phyloP scores from a whole-genome alignment of 441 rosid genomes.

The Kokia cookei region DNA sequence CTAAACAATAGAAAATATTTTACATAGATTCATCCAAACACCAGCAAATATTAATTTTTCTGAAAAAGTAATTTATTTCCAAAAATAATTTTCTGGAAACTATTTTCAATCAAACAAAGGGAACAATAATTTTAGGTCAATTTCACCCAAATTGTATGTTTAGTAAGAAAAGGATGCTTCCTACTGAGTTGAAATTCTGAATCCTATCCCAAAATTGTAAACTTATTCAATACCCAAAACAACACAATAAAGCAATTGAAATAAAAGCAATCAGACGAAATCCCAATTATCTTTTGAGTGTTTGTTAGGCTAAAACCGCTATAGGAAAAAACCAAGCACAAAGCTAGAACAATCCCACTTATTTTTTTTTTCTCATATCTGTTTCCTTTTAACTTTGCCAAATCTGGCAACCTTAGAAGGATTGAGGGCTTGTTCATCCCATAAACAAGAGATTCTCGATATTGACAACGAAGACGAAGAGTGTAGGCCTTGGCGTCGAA shows the following conservation, averaged over 20 bases:
- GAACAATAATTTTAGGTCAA: too few relatives aligned
- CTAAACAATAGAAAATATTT: too few relatives aligned
- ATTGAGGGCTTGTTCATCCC: slow-evolving; percentile 52
- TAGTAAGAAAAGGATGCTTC: neutral
- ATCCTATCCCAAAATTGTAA: too few relatives aligned
- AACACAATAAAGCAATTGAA: neutral
- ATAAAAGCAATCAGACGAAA: neutral
- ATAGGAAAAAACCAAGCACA: neutral
- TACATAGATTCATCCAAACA: too few relatives aligned
- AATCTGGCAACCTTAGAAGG: slow-evolving; percentile 61
- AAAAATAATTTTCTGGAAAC: too few relatives aligned
- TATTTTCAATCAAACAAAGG: too few relatives aligned
- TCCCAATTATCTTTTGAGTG: neutral
- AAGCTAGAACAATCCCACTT: neutral
- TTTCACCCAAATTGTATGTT: too few relatives aligned
- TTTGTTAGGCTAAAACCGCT: neutral
- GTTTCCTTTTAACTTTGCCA: neutral
- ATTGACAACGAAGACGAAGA: slow-evolving; percentile 30
- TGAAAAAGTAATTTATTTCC: too few relatives aligned
- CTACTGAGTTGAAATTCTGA: neutral
- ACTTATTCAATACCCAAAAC: neutral
- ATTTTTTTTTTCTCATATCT: neutral
- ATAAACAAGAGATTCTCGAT: slow-evolving; percentile 35
- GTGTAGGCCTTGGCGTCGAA: slow-evolving; percentile 55
- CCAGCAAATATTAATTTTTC: too few relatives aligned